Evolutionary conservation across 2,329 filamentous ascomycete species (phyloP), one percentile per base, ranked within the genome.

Genomic region (Pyrenophora graminea): DNA sequence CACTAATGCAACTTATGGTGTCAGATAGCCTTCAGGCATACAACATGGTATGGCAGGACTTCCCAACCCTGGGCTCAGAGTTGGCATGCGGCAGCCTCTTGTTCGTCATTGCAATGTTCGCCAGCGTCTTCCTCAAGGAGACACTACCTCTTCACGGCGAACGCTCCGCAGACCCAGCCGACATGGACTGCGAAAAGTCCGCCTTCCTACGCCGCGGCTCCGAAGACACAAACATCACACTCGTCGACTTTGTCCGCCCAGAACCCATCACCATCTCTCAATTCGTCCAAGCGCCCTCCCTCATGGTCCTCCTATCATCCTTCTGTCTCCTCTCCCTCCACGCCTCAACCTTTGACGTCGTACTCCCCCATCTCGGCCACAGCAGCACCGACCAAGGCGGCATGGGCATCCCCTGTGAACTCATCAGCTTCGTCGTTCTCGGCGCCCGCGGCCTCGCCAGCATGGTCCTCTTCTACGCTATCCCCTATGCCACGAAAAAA

Each of bases 311-410:
- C 27, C 63, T 82, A 62, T 65, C 77, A 56, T 80, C 79, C 4
- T 79, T 78, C 56, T 81, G 78, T 23, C 79, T 80, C 32, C 79
- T 80, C 30, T 83, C 81, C n/a, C 80, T 80, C 62, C 83, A 82
- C 46, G 79, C 79, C 10, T 79, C 76, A 2, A 81, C 81, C 39
- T 84, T 79, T 51, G 77, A 79, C 48, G 72, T 76, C 18, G 67
- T 80, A 4, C 74, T 79, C 3, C 77, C 77, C 4, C 76, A 79
- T 54, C 71, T 79, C 25, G 76, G 76, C 39, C 77, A 79, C 62
- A 77, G 72, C 52, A 73, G 69, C 55, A 73, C 74, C 31, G 68
- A 74, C 37, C 67, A 76, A 40, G 76, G 74, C 40, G 77, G 77
- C 32, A 76, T 79, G 66, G 76, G 76, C 30, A 69, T 79, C 32